phyloP scores from a whole-genome alignment of 768 basidiomycete genomes.

The Pisolithus sp. region DNA sequence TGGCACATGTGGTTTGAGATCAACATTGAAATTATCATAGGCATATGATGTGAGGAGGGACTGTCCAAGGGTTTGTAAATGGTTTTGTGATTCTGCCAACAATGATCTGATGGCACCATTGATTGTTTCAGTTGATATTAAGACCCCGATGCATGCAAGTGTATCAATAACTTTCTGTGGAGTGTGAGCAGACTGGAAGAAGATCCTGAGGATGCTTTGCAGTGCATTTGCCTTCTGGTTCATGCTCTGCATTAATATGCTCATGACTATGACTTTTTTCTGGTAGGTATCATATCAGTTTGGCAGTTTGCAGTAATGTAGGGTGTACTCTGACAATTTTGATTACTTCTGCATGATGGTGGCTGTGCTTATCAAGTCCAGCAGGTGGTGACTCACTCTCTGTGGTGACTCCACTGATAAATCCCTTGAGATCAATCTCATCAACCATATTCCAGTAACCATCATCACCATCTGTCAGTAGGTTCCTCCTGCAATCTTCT shows the following conservation, averaged over 20 bases:
- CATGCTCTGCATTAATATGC: slow-evolving; percentile 24
- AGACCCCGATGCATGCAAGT: slow-evolving; percentile 26
- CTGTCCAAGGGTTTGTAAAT: slow-evolving; percentile 17
- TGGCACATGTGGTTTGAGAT: slow-evolving; percentile 25
- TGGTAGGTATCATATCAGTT: not conserved
- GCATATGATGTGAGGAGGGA: slow-evolving; percentile 24
- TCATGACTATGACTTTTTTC: slow-evolving; percentile 10
- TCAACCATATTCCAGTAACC: slow-evolving; percentile 4
- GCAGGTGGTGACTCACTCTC: not conserved
- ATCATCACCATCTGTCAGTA: not conserved
- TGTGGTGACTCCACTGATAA: not conserved
- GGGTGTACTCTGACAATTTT: not conserved
- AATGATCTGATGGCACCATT: slow-evolving; percentile 22
- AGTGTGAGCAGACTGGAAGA: slow-evolving; percentile 20
- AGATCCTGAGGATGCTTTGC: slow-evolving; percentile 9
- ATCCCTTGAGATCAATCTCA: slow-evolving; percentile 2
- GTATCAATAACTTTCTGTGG: slow-evolving; percentile 25
- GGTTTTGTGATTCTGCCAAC: slow-evolving; percentile 14
- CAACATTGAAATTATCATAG: slow-evolving; percentile 40
- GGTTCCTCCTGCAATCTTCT: too few relatives aligned
- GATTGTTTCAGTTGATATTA: slow-evolving; percentile 23
- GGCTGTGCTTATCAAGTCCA: not conserved
- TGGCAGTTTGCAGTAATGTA: too few relatives aligned
- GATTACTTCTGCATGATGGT: not conserved
- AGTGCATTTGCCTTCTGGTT: slow-evolving; percentile 18